Base-by-base conservation (phyloP, 768 basidiomycete species). In the Pleurotus giganteus region DNA sequence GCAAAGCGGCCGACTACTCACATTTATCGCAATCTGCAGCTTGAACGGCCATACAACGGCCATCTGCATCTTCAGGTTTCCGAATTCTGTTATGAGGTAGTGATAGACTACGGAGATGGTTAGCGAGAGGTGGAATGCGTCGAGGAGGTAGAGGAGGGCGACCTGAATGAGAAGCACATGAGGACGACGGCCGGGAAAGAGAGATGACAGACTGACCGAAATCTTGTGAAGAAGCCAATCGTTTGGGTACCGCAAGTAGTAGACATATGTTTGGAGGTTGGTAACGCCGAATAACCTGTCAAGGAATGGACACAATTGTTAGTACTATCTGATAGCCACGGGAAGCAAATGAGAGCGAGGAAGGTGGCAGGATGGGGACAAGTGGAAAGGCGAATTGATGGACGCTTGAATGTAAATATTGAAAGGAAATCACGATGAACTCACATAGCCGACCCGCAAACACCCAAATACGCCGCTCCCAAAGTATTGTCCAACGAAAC, bases 381-480 rank as follows among this genome's bases (percentile, higher is more conserved):
- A n/a, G n/a, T n/a, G n/a, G n/a, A n/a, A n/a, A n/a, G n/a, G n/a
- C n/a, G n/a, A n/a, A n/a, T n/a, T n/a, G n/a, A n/a, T n/a, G n/a
- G n/a, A n/a, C n/a, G n/a, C n/a, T n/a, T n/a, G n/a, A n/a, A n/a
- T n/a, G n/a, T n/a, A n/a, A n/a, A n/a, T n/a, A n/a, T n/a, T n/a
- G n/a, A n/a, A n/a, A n/a, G n/a, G n/a, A n/a, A n/a, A n/a, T n/a
- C n/a, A n/a, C n/a, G n/a, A n/a, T n/a, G n/a, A n/a, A 62, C 69
- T 53, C 59, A 69, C 69, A 69, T 61, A 12, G 64, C 61, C 45
- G 69, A 63, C 43, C 60, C 57, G 43, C 65, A 53, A 8, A 62
- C 53, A 12, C 69, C 69, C 29, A 70, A 12, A 54, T 68, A 66
- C 17, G 61, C 60, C 6, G 66, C 69, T 39, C 69, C 69, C 1